A percentile compares a stretch with the other conserved stretches of the same genome.
Conservation (phyloP, 1,139 yeast species). For the Debaryomyces subglobosus region DNA sequence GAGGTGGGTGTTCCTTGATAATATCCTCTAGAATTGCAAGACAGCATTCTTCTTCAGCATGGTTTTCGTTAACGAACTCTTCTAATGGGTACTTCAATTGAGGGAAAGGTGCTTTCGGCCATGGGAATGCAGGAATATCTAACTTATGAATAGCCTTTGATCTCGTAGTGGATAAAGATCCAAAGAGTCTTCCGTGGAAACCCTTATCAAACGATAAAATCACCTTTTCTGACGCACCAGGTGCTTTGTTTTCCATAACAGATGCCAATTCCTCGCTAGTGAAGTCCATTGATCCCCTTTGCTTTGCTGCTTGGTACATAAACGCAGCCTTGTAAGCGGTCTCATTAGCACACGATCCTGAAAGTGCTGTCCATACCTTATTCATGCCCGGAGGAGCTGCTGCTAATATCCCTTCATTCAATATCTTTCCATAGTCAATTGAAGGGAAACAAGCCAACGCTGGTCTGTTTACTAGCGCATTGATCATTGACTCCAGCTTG, state of each 20-base stretch:
- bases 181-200: constrained; percentile 77
- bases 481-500: constrained; percentile 64
- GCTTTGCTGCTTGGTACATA: constrained; percentile 66
- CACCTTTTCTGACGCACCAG: constrained; percentile 71
- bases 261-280: constrained; percentile 57
- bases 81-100: constrained; percentile 64
- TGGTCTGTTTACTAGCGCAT: constrained; percentile 71
- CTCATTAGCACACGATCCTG: constrained; percentile 80
- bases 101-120: constrained; percentile 82
- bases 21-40: constrained; percentile 57
- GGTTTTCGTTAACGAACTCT: constrained; percentile 53
- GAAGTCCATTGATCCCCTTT: constrained; percentile 58
- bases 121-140: constrained; percentile 74
- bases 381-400: constrained; percentile 73
- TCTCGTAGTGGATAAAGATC: constrained; percentile 71
- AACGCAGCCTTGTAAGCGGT: constrained; percentile 79
- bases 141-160: constrained; percentile 76
- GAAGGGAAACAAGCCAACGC: constrained; percentile 78
- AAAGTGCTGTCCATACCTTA: constrained; percentile 69
- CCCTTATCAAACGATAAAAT: constrained; percentile 71
- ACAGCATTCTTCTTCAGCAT: constrained; percentile 63
- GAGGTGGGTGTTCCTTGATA: constrained; percentile 51
- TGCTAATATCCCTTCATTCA: constrained; percentile 58
- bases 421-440: constrained; percentile 50
- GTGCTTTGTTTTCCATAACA: constrained; percentile 67